Evolutionary conservation across 139 green algal species (phyloP).

Genomic region (Chlamydomonas applanata): DNA sequence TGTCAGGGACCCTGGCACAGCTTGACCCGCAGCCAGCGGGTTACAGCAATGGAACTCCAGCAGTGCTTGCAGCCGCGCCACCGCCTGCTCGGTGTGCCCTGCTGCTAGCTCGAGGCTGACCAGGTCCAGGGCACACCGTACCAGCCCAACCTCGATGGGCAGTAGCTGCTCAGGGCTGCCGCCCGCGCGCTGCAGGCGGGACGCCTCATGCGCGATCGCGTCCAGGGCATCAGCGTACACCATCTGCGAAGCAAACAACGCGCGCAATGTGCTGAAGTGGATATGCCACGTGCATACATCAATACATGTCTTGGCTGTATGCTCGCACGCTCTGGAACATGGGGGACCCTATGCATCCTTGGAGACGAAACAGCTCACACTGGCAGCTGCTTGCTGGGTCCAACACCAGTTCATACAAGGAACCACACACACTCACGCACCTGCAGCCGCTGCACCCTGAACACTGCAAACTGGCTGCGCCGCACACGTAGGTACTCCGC

Average conservation of each 20-base stretch:
- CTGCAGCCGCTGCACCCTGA: slow-evolving; percentile 22
- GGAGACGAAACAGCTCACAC: too few species aligned
- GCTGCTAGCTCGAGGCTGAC: slow-evolving; percentile 43
- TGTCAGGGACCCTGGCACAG: background rate
- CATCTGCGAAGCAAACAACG: background rate
- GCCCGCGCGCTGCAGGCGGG: slow-evolving; percentile 12
- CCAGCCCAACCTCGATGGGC: slow-evolving; percentile 37
- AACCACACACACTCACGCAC: background rate
- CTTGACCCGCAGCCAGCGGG: slow-evolving; percentile 5
- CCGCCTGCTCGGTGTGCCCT: slow-evolving; percentile 55
- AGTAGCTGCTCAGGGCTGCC: background rate
- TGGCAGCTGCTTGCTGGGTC: too few species aligned
- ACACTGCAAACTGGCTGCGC: slow-evolving; percentile 6
- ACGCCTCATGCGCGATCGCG: slow-evolving; percentile 29
- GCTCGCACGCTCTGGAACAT: too few species aligned
- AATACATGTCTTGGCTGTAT: too few species aligned
- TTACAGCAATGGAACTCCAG: slow-evolving; percentile 74
- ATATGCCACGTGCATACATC: background rate
- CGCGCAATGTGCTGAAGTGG: too few species aligned
- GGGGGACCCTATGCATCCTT: too few species aligned
- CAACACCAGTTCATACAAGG: too few species aligned
- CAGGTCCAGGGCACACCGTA: slow-evolving; percentile 34
- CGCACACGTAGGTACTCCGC: slow-evolving; percentile 3
- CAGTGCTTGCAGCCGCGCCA: slow-evolving; percentile 58
- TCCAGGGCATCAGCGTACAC: slow-evolving; percentile 32